Percentiles rank a stretch among this genome's conserved stretches.
These are phyloP conservation scores for Leucosporidium creatinivorum DNA, from an alignment of 768 basidiomycete genomes.

Conservation along the genomic window DNA sequence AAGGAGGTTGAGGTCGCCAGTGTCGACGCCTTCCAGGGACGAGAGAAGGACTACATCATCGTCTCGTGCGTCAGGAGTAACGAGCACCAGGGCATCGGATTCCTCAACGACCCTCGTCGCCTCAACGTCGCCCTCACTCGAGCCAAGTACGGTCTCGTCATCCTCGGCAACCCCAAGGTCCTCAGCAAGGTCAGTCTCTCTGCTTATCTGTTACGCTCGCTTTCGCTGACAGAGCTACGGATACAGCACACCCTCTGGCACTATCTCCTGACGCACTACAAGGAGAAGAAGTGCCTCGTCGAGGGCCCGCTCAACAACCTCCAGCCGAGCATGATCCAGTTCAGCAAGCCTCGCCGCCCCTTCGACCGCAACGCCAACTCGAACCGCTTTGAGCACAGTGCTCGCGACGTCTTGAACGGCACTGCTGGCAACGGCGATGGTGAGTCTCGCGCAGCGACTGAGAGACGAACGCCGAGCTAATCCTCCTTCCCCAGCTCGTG, in stretches of 20 bases:
- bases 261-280: constrained; percentile 95
- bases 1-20: constrained; percentile 99
- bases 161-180: constrained; percentile 99
- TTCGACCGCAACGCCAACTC: constrained; percentile 86
- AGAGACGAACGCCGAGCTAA: constrained; percentile 5
- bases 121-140: constrained; percentile 94
- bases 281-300: constrained; percentile 86
- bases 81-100: constrained; percentile 98
- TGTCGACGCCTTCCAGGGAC: constrained; percentile 97
- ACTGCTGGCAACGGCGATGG: constrained; percentile 17
- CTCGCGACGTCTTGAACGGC: constrained; percentile 60
- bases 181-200: constrained; percentile 72
- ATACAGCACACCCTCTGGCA: constrained; percentile 94
- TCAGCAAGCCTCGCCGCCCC: constrained; percentile 89
- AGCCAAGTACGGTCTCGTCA: constrained; percentile 96
- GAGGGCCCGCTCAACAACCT: constrained; percentile 95
- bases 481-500: constrained; percentile 46
- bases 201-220: not conserved
- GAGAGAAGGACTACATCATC: constrained; percentile 99
- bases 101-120: constrained; percentile 93
- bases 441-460: constrained; percentile 11
- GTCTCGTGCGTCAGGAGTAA: constrained; percentile 95
- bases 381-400: constrained; percentile 84
- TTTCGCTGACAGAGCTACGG: not conserved
- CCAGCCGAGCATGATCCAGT: constrained; percentile 98